Conservation (phyloP, 1,284 basidiomycete species). For the Sanguinoderma infundibulare region DNA sequence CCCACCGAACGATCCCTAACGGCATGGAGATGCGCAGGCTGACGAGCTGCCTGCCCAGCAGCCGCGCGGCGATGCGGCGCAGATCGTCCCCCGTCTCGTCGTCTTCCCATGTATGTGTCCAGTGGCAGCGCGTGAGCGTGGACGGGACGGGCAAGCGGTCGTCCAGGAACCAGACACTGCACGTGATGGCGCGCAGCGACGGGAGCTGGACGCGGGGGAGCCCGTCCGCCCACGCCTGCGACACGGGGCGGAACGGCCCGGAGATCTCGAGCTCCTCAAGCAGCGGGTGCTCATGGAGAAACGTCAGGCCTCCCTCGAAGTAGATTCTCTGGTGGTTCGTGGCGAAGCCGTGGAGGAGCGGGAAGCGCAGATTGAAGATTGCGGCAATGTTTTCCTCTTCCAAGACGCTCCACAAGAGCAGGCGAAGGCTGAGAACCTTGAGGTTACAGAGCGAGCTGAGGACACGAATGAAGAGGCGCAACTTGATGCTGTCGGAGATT, state of each 20-base stretch:
- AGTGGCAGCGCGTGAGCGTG: slow-evolving; percentile 3
- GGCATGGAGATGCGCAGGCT: slow-evolving; percentile 4
- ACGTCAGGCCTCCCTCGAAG: background rate
- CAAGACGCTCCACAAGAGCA: no score
- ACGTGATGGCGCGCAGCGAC: background rate
- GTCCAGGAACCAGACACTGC: background rate
- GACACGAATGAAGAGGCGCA: background rate
- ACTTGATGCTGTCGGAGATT: background rate
- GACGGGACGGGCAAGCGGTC: background rate
- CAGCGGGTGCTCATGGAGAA: background rate
- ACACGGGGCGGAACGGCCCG: background rate
- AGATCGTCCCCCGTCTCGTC: background rate
- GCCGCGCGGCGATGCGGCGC: background rate
- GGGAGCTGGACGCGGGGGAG: background rate
- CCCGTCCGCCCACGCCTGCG: background rate
- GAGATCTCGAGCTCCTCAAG: slow-evolving; percentile 3
- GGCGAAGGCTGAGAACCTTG: background rate
- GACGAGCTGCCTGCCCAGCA: slow-evolving; percentile 1
- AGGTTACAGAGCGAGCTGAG: background rate
- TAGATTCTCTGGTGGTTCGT: background rate
- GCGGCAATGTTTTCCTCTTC: no score
- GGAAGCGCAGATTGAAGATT: background rate
- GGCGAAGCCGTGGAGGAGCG: slow-evolving; percentile 1
- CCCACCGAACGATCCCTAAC: no score
- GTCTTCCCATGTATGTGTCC: background rate